Percentiles rank a stretch among this genome's conserved stretches.
Conservation (phyloP, 2,329 filamentous ascomycete species). For the Colletotrichum destructivum region DNA sequence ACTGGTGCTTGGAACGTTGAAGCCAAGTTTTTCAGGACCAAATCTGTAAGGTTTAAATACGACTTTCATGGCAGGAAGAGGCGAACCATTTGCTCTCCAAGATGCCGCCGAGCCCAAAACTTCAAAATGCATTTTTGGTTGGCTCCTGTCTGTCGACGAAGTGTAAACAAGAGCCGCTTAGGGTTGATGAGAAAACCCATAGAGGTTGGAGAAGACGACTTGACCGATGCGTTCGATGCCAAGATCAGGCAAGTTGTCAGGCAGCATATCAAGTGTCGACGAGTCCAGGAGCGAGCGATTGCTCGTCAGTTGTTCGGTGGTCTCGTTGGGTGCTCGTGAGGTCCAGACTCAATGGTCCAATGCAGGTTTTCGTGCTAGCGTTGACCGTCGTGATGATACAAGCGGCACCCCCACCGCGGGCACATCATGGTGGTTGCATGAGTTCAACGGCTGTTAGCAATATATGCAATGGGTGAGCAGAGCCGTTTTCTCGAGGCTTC, state of each 20-base stretch:
- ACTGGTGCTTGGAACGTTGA: no score
- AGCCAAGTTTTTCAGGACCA: no score
- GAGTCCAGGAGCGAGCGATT: neutral
- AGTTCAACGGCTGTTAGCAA: neutral
- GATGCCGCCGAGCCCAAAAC: no score
- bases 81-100: no score
- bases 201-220: no score
- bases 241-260: neutral
- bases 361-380: neutral
- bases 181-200: no score
- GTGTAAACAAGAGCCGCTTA: accelerated
- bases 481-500: neutral
- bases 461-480: neutral
- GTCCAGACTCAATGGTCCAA: neutral
- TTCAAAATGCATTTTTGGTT: no score
- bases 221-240: neutral
- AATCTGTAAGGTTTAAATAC: no score
- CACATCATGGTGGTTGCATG: neutral
- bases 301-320: neutral
- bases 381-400: neutral
- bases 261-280: neutral
- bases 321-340: neutral
- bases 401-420: neutral
- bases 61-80: no score
- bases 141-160: no score